These are phyloP conservation scores for Psidium guajava DNA, from an alignment of 345 rosid genomes.

Conservation along the genomic window DNA sequence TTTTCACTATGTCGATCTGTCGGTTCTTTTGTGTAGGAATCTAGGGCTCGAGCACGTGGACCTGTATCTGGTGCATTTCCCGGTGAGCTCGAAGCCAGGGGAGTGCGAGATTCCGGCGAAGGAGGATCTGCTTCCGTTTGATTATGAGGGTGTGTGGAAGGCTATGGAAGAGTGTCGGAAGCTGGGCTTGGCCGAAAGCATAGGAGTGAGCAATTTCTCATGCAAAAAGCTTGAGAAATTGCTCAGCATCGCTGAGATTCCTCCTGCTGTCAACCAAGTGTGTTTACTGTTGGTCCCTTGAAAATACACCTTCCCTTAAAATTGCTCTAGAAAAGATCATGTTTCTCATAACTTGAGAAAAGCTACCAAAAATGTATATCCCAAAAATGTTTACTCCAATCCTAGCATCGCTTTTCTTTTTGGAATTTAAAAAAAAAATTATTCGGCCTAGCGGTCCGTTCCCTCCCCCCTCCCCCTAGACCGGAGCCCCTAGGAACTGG, in stretches of 20 bases:
- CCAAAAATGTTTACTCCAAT: too few species aligned
- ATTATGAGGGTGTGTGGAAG: conserved; percentile 19
- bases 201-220: conserved; percentile 30
- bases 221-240: conserved; percentile 18
- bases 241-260: conserved; percentile 14
- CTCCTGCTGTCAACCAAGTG: conserved; percentile 30
- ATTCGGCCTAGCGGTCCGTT: too few species aligned
- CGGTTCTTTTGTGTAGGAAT: conserved; percentile 7
- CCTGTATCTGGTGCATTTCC: conserved; percentile 20
- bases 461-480: too few species aligned
- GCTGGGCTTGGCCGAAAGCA: conserved; percentile 20
- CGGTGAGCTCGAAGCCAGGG: conserved; percentile 4
- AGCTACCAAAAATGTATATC: too few species aligned
- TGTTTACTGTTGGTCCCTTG: neutral
- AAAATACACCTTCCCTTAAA: too few species aligned
- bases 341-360: neutral
- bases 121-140: conserved; percentile 5
- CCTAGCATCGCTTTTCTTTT: too few species aligned
- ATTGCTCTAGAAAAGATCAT: neutral
- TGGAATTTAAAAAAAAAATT: too few species aligned
- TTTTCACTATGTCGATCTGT: neutral
- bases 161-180: conserved; percentile 30
- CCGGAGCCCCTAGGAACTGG: too few species aligned
- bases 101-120: neutral
- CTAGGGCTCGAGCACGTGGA: conserved; percentile 17